phyloP scores from a whole-genome alignment of 108 stramenopile genomes.

The Nitzschia putrida region DNA sequence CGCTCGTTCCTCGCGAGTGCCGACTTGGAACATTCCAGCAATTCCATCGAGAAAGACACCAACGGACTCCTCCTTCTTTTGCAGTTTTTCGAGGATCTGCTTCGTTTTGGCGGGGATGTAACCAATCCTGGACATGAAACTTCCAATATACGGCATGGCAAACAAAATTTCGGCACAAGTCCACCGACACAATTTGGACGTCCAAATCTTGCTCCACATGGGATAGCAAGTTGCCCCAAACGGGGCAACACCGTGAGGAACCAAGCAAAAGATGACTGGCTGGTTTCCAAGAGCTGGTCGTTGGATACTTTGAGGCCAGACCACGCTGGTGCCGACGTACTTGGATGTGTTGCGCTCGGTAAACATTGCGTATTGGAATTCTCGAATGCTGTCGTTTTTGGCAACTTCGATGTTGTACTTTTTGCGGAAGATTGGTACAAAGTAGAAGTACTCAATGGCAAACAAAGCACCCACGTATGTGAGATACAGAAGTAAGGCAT shows the following conservation, averaged over 20 bases:
- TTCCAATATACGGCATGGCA: conserved; percentile 48
- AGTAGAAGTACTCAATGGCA: conserved; percentile 26
- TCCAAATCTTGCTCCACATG: conserved; percentile 65
- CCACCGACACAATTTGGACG: conserved; percentile 60
- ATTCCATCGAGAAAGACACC: conserved; percentile 74
- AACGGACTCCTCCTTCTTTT: conserved; percentile 61
- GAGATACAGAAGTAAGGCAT: conserved; percentile 1
- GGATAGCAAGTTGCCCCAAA: conserved; percentile 69
- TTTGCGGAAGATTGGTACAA: conserved; percentile 43
- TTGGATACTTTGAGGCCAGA: conserved; percentile 49
- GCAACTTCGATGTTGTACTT: conserved; percentile 46
- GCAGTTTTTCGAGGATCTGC: conserved; percentile 54
- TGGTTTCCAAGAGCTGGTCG: conserved; percentile 38
- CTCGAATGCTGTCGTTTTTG: conserved; percentile 22
- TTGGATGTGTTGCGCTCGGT: conserved; percentile 65
- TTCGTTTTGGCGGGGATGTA: conserved; percentile 68
- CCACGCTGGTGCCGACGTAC: conserved; percentile 45
- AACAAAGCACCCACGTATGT: conserved; percentile 39
- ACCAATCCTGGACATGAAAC: conserved; percentile 53
- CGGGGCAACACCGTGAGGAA: conserved; percentile 67
- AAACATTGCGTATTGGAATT: conserved; percentile 55
- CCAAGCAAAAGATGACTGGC: conserved; percentile 56
- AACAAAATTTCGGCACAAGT: conserved; percentile 62
- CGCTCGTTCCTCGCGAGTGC: conserved; percentile 40
- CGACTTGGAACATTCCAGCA: conserved; percentile 62